Percentiles rank a stretch among this genome's conserved stretches.
Evolutionary conservation across 345 rosid genomes (phyloP).

Genomic region (Eucalyptus camaldulensis): DNA sequence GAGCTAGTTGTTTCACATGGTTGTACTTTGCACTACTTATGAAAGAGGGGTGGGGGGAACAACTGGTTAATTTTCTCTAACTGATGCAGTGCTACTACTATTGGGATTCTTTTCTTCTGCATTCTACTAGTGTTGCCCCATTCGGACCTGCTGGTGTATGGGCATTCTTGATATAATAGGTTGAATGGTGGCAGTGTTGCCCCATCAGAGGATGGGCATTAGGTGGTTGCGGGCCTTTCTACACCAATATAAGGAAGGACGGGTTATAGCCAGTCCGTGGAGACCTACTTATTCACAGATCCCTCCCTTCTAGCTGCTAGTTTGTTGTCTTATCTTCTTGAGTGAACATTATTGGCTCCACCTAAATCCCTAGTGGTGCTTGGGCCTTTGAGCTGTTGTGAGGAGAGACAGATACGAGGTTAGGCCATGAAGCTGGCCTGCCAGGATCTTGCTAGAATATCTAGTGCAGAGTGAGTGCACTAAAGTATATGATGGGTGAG

Average conservation of each 20-base stretch:
- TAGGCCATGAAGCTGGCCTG: background rate
- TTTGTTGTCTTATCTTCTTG: background rate
- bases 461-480: background rate
- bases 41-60: background rate
- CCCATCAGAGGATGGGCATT: background rate
- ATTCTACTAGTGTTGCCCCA: background rate
- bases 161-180: background rate
- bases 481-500: background rate
- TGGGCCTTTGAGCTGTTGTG: background rate
- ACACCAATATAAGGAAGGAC: background rate
- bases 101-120: background rate
- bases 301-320: background rate
- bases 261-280: background rate
- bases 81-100: background rate
- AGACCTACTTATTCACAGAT: background rate
- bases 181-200: background rate
- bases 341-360: background rate
- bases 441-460: background rate
- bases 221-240: background rate
- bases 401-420: background rate
- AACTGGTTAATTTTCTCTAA: background rate
- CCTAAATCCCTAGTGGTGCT: background rate
- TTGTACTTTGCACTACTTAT: background rate
- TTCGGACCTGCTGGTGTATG: background rate
- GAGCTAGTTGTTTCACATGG: background rate